Conservation (phyloP, 2,329 filamentous ascomycete species). For the Aspergillus sp. region DNA sequence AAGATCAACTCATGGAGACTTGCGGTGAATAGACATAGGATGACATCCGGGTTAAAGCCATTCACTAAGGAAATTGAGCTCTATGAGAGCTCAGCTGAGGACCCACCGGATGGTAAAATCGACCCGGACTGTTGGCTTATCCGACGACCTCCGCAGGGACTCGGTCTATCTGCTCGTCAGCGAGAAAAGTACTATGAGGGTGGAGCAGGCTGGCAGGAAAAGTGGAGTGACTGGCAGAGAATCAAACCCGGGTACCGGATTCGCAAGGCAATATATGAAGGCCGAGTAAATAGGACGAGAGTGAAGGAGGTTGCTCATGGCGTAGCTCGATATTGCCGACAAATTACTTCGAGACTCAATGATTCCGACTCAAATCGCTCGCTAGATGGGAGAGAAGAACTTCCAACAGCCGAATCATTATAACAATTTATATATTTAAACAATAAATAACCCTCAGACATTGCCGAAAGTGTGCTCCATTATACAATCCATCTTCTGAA, state of each 20-base stretch:
- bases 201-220: conserved; percentile 41
- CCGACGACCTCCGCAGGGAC: conserved; percentile 41
- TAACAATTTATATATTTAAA: not conserved
- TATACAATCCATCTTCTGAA: not conserved
- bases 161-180: conserved; percentile 36
- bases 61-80: conserved; percentile 31
- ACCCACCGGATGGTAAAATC: conserved; percentile 39
- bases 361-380: not conserved
- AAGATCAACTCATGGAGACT: conserved; percentile 42
- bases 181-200: conserved; percentile 41
- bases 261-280: conserved; percentile 37
- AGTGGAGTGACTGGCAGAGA: conserved; percentile 40
- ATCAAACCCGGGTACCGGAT: conserved; percentile 36
- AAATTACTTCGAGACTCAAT: conserved; percentile 13
- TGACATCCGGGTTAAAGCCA: conserved; percentile 28
- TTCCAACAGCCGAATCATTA: not conserved
- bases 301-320: conserved; percentile 28
- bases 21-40: conserved; percentile 37
- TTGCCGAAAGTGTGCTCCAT: not conserved
- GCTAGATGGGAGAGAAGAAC: not conserved
- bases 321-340: conserved; percentile 22
- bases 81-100: conserved; percentile 38
- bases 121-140: conserved; percentile 44
- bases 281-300: conserved; percentile 35
- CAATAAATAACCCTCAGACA: not conserved